Evolutionary conservation across 257 asterid species (phyloP), one percentile per base, ranked within the genome.

Genomic region (Solanum etuberosum): DNA sequence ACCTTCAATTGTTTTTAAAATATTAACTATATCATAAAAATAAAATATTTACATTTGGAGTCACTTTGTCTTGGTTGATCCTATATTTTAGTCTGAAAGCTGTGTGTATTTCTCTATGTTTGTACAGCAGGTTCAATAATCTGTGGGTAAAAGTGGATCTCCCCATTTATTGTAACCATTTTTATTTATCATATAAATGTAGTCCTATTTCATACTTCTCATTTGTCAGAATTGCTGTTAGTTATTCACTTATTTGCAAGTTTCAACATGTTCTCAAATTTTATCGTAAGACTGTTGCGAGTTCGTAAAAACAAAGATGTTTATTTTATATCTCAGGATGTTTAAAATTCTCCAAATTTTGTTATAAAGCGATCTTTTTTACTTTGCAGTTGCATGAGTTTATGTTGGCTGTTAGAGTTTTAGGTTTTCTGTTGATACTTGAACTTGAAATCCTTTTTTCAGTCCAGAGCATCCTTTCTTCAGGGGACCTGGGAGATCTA

Each of bases 401-500:
- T 80, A 29, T 16, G 65, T 80, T 80, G 42, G 67, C 54, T 38
- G 12, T 80, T 46, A 43, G 84, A 43, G 84, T 46, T 27, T 80
- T 25, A 27, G 85, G 65, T 46, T 80, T 76, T 80, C 85, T 80
- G 37, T 43, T 80, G 67, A 80, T 80, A 9, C 84, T 15, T 43
- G 7, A 78, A 27, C 67, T 46, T 80, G 67, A 80, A 80, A 46
- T 80, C 42, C 42, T 37, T 88, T 82, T 86, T 91, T 31, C 91
- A 96, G 98, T 91, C 99, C 98, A 12, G 98, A 95, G 91, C 96
- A 91, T 89, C 96, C 96, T 86, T 73, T 91, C 87, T 93, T 92
- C 84, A 97, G 92, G 86, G 98, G 96, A 80, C 97, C 90, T 83
- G 97, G 98, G 74, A 91, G 98, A 90, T 96, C 99, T 82, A 90